Evolutionary conservation across 2,329 filamentous ascomycete species (phyloP).

Genomic region (Talaromyces islandicus): DNA sequence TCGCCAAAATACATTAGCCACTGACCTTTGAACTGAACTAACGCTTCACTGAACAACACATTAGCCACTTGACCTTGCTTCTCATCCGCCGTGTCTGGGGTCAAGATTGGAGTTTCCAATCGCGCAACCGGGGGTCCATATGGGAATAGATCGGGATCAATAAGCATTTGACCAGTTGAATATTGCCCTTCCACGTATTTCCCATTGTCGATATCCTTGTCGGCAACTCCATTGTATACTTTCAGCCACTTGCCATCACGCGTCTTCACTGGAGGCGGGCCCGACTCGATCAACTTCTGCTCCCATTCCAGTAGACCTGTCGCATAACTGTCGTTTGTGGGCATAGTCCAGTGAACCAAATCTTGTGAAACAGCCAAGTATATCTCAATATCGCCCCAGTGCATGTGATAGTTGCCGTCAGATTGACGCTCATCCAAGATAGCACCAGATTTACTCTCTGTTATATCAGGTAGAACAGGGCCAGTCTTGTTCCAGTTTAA

Average conservation of each 20-base stretch:
- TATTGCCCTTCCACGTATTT: constrained; percentile 24
- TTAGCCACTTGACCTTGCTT: constrained; percentile 25
- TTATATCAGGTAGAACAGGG: constrained; percentile 12
- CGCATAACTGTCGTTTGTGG: constrained; percentile 18
- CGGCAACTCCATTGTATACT: constrained; percentile 20
- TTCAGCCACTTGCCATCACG: constrained; percentile 27
- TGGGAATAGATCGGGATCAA: constrained; percentile 21
- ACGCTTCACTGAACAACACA: constrained; percentile 27
- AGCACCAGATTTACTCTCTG: constrained; percentile 13
- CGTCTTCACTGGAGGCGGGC: constrained; percentile 27
- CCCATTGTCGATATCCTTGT: constrained; percentile 17
- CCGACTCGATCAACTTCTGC: constrained; percentile 27
- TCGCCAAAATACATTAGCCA: constrained; percentile 28
- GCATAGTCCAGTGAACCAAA: constrained; percentile 24
- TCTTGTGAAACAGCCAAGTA: constrained; percentile 25
- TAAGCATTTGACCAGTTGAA: constrained; percentile 27
- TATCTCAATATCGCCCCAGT: constrained; percentile 27
- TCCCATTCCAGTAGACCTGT: constrained; percentile 24
- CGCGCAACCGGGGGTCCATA: constrained; percentile 21
- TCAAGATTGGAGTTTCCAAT: constrained; percentile 24
- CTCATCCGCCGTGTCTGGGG: constrained; percentile 20
- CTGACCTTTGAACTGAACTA: constrained; percentile 26
- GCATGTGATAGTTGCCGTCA: constrained; percentile 29
- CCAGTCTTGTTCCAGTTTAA: constrained; percentile 27
- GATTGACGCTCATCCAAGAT: constrained; percentile 22